phyloP scores from a whole-genome alignment of 768 basidiomycete genomes.

The Agrocybe chaxingu region DNA sequence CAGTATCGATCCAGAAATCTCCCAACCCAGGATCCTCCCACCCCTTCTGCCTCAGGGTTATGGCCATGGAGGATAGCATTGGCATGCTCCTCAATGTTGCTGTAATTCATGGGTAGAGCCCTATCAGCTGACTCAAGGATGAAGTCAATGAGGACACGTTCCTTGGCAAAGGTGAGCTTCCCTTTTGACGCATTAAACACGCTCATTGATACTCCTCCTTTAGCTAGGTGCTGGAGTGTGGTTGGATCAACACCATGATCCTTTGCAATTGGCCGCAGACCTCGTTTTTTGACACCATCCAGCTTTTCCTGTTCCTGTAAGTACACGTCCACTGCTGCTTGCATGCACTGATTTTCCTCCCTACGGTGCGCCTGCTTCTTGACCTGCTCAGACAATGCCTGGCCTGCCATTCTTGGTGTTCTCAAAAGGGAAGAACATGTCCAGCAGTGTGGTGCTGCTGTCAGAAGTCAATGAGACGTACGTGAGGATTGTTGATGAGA shows the following conservation, averaged over 20 bases:
- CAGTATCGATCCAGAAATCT: slow-evolving; percentile 24
- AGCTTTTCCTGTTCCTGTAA: slow-evolving; percentile 4
- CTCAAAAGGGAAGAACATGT: too few species aligned
- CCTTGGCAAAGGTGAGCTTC: slow-evolving; percentile 10
- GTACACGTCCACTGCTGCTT: slow-evolving; percentile 13
- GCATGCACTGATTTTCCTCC: neutral
- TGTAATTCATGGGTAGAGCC: slow-evolving; percentile 19
- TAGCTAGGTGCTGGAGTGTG: slow-evolving; percentile 14
- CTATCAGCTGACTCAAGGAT: slow-evolving; percentile 24
- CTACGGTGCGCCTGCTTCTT: too few species aligned
- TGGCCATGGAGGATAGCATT: slow-evolving; percentile 20
- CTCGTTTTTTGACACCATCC: slow-evolving; percentile 4
- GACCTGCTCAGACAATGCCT: too few species aligned
- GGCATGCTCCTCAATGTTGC: slow-evolving; percentile 18
- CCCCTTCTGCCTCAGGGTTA: slow-evolving; percentile 11
- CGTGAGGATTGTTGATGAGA: too few species aligned
- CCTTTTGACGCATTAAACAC: slow-evolving; percentile 13
- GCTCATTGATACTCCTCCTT: slow-evolving; percentile 14
- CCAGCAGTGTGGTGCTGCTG: too few species aligned
- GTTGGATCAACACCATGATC: slow-evolving; percentile 11
- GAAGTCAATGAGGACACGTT: slow-evolving; percentile 26
- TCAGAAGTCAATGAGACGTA: too few species aligned
- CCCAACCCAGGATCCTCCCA: slow-evolving; percentile 25
- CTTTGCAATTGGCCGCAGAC: slow-evolving; percentile 8
- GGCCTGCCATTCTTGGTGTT: too few species aligned